phyloP scores from a whole-genome alignment of 1,284 basidiomycete genomes.

The Taiwanofungus camphoratus region DNA sequence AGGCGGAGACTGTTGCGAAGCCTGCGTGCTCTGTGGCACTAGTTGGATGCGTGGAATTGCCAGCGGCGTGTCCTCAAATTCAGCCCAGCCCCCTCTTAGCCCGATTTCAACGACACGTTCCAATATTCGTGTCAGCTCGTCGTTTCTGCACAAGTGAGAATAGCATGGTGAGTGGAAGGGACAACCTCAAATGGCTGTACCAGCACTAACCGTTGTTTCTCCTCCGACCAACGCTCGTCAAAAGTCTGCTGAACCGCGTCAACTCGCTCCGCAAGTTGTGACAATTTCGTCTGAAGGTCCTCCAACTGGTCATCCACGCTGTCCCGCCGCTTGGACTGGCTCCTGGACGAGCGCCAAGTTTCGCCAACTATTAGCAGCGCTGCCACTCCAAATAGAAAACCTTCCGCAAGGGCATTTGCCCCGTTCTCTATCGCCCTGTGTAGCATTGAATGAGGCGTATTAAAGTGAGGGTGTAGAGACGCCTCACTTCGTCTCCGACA shows the following conservation, averaged over 20 bases:
- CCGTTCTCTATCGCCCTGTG: constrained; percentile 84
- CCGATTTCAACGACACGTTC: constrained; percentile 71
- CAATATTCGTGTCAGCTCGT: constrained; percentile 61
- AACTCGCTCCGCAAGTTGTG: constrained; percentile 41
- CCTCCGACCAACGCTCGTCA: constrained; percentile 39
- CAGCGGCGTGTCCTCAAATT: constrained; percentile 52
- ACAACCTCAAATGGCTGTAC: constrained; percentile 7
- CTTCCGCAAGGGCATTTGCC: constrained; percentile 81
- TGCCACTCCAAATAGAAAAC: constrained; percentile 81
- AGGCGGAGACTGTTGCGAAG: not conserved
- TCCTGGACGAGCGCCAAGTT: constrained; percentile 71
- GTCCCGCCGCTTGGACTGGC: constrained; percentile 68
- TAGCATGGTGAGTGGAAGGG: not conserved
- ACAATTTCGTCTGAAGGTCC: constrained; percentile 42
- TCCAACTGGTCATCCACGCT: constrained; percentile 72
- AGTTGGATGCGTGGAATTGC: constrained; percentile 39
- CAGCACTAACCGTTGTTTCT: constrained; percentile 40
- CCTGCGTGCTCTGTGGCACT: constrained; percentile 2
- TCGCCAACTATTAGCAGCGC: constrained; percentile 75
- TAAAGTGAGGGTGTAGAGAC: constrained; percentile 18
- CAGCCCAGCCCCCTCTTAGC: constrained; percentile 61
- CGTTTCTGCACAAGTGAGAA: constrained; percentile 40
- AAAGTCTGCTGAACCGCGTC: constrained; percentile 39
- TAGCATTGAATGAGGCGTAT: not conserved
- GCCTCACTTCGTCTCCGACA: constrained; percentile 76